Conservation (phyloP, 73 alveolate genomes). For the Paramecium bursaria region DNA sequence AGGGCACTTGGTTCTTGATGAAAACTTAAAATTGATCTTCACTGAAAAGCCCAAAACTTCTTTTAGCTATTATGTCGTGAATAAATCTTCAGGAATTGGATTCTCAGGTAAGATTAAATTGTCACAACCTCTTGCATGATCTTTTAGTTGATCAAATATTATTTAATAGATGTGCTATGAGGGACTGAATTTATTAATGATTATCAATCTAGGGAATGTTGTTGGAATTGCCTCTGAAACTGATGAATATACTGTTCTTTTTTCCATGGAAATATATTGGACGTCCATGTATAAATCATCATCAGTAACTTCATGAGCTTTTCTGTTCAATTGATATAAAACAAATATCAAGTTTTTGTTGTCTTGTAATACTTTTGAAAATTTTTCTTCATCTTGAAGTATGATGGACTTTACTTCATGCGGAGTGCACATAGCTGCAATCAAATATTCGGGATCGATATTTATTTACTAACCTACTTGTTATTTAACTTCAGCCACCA, state of each 20-base stretch:
- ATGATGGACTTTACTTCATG: neutral
- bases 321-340: constrained; percentile 8
- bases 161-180: constrained; percentile 1
- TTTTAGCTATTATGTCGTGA: neutral
- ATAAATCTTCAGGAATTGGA: neutral
- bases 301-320: constrained; percentile 12
- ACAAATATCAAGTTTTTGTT: neutral
- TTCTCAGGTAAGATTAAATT: neutral
- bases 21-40: neutral
- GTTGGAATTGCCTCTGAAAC: neutral
- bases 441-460: neutral
- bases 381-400: constrained; percentile 16
- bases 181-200: neutral
- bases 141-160: constrained; percentile 19
- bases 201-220: constrained; percentile 7
- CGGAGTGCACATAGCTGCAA: neutral
- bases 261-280: neutral
- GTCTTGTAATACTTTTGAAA: neutral
- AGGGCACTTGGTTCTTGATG: constrained; percentile 30
- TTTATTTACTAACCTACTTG: constrained; percentile 32
- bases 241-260: neutral
- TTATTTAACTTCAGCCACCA: constrained; percentile 21
- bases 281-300: constrained; percentile 41
- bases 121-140: neutral
- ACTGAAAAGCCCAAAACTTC: neutral